Conservation (phyloP, 805 yeast species). For the Huiozyma naganishii region DNA sequence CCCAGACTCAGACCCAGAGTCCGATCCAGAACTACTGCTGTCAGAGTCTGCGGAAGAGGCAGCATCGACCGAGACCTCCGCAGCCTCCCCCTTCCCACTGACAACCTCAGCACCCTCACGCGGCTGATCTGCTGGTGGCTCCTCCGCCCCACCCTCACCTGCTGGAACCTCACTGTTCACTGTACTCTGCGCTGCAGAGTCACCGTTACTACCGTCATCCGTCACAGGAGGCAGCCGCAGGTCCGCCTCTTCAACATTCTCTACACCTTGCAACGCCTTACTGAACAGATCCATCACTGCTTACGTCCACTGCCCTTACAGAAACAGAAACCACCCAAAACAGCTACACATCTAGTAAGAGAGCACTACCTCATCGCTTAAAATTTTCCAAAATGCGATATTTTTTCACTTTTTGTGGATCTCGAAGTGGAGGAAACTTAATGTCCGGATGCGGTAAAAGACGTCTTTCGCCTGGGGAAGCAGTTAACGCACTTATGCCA, state of each 20-base stretch:
- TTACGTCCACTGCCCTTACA: constrained; percentile 6
- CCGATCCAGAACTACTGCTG: constrained; percentile 10
- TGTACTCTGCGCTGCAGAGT: not conserved
- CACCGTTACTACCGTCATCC: constrained; percentile 1
- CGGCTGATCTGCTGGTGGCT: not conserved
- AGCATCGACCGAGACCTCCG: too few species aligned
- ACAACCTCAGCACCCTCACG: constrained; percentile 3
- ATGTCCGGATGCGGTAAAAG: too few species aligned
- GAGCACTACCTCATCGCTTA: too few species aligned
- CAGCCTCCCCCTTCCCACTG: not conserved
- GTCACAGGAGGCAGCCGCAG: constrained; percentile 1
- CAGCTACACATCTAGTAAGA: too few species aligned
- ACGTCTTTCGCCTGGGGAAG: too few species aligned
- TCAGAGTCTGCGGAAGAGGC: constrained; percentile 2
- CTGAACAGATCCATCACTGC: constrained; percentile 3
- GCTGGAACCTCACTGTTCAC: constrained; percentile 8
- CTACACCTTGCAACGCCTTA: not conserved
- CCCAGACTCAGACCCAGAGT: not conserved
- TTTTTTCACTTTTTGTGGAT: too few species aligned
- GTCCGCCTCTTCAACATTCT: constrained; percentile 4
- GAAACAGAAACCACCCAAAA: too few species aligned
- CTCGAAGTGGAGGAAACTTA: too few species aligned
- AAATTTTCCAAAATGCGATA: too few species aligned
- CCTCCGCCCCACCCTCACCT: constrained; percentile 13
- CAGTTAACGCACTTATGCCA: too few species aligned